phyloP scores from a whole-genome alignment of 2,329 filamentous ascomycete genomes.

The Ciborinia camelliae region DNA sequence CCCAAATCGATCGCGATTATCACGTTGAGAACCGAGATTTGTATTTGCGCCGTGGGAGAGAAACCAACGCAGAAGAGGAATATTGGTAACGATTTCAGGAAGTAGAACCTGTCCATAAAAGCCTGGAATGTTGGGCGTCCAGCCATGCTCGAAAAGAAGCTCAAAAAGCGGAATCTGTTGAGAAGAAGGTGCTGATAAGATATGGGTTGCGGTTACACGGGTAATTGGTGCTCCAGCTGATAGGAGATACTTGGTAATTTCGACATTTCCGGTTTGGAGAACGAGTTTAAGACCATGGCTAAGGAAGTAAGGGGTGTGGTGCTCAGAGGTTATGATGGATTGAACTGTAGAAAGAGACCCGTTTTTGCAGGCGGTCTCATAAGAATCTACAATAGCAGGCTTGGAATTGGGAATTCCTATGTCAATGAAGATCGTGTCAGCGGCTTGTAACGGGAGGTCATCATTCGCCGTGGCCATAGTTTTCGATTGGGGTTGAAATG shows the following conservation, averaged over 20 bases:
- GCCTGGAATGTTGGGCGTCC: background rate
- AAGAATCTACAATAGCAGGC: background rate
- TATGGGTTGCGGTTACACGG: background rate
- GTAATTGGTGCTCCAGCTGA: background rate
- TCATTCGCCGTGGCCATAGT: background rate
- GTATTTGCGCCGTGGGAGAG: background rate
- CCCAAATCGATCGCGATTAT: background rate
- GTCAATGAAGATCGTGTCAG: background rate
- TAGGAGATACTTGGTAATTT: background rate
- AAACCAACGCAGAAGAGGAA: background rate
- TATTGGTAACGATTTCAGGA: background rate
- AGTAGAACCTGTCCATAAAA: background rate
- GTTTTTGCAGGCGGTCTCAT: background rate
- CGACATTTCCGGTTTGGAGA: background rate
- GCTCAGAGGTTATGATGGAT: background rate
- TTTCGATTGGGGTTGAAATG: background rate
- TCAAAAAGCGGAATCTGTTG: background rate
- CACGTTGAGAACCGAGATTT: background rate
- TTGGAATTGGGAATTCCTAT: background rate
- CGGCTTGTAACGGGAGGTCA: background rate
- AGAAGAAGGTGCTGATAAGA: background rate
- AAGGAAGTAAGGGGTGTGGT: background rate
- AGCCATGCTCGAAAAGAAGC: background rate
- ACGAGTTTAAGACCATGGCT: background rate
- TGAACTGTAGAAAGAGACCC: background rate